phyloP scores from a whole-genome alignment of 108 stramenopile genomes.

The Poteriospumella lacustris region DNA sequence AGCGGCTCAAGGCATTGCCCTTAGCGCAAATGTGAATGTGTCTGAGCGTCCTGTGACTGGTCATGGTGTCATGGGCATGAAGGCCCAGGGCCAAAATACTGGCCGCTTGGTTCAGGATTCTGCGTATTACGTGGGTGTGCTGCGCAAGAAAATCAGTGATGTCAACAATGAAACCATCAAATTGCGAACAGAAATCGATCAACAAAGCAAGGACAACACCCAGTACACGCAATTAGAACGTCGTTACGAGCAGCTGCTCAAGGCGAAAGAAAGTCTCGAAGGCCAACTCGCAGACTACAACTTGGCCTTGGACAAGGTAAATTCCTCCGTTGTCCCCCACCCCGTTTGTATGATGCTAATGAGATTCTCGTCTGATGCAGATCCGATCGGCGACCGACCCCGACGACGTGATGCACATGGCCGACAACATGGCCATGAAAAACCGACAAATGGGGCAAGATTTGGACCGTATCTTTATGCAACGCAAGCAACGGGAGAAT shows the following conservation, averaged over 20 bases:
- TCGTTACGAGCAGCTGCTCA: constrained; percentile 54
- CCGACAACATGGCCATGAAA: constrained; percentile 10
- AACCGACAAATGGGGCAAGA: constrained; percentile 44
- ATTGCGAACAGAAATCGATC: constrained; percentile 39
- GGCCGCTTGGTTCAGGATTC: constrained; percentile 61
- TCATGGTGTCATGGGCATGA: constrained; percentile 63
- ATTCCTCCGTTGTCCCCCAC: background rate
- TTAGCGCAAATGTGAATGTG: constrained; percentile 53
- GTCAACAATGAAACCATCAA: constrained; percentile 33
- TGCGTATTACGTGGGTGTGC: constrained; percentile 53
- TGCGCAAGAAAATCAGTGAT: constrained; percentile 46
- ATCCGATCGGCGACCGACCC: constrained; percentile 55
- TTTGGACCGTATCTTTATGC: constrained; percentile 55
- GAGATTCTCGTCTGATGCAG: background rate
- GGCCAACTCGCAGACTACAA: constrained; percentile 65
- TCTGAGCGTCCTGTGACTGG: constrained; percentile 60
- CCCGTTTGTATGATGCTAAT: background rate
- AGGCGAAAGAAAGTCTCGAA: constrained; percentile 47
- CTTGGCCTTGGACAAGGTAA: constrained; percentile 61
- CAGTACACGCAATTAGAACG: constrained; percentile 48
- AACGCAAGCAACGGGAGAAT: constrained; percentile 49
- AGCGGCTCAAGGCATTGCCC: constrained; percentile 40
- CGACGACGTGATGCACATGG: constrained; percentile 43
- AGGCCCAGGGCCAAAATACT: constrained; percentile 35
- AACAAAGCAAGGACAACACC: constrained; percentile 42